phyloP scores from a whole-genome alignment of 75 land plant species.

The Picea sitchensis region DNA sequence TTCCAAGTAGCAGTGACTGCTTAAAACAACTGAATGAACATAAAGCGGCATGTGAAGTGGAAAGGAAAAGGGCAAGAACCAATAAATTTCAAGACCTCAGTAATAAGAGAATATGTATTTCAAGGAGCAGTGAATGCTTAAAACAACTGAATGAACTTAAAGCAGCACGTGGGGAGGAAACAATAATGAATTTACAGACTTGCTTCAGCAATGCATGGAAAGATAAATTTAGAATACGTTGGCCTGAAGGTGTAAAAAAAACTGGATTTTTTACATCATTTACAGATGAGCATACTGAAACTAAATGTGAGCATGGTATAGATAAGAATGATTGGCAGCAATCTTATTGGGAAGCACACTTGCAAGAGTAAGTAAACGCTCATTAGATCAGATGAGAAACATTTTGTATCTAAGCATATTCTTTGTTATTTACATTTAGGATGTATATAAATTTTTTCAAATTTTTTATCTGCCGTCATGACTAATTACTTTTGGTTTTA shows the following conservation, averaged over 20 bases:
- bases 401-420: not conserved
- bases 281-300: not conserved
- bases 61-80: conserved; percentile 3
- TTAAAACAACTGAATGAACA: no score
- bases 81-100: not conserved
- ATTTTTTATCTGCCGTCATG: not conserved
- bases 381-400: not conserved
- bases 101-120: not conserved
- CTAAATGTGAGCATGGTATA: conserved; percentile 1
- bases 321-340: conserved; percentile 9
- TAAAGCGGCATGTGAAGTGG: no score
- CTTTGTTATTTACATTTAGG: not conserved
- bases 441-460: not conserved
- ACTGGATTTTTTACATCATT: not conserved
- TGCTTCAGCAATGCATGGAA: conserved; percentile 10
- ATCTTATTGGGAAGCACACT: conserved; percentile 8
- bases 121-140: not conserved
- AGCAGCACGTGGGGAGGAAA: not conserved
- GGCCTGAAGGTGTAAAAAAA: conserved; percentile 10
- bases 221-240: not conserved
- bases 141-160: not conserved
- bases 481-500: not conserved
- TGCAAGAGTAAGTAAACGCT: conserved; percentile 8
- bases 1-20: no score
- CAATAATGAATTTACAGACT: not conserved